Evolutionary conservation across 176 grass and related monocot genomes (phyloP).

Genomic region (bread wheat (Triticum aestivum)): DNA sequence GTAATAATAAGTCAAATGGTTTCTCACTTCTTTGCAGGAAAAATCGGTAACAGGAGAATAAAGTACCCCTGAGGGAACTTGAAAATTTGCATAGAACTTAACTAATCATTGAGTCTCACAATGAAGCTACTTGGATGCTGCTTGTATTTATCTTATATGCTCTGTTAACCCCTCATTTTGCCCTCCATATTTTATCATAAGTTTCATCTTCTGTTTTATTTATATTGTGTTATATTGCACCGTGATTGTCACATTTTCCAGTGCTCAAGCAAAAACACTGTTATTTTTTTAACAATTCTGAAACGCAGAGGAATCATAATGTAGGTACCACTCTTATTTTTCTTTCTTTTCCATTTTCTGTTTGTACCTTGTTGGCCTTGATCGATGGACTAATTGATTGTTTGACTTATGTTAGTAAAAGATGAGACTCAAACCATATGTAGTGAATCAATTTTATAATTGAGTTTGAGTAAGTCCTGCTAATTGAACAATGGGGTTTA

Average conservation of each 20-base stretch:
- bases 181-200: neutral
- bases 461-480: neutral
- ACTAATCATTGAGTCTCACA: neutral
- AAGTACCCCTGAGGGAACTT: too few species aligned
- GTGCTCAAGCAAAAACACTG: too few species aligned
- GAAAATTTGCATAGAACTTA: neutral
- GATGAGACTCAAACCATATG: neutral
- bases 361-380: neutral
- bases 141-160: neutral
- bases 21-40: too few species aligned
- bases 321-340: slow-evolving; percentile 54
- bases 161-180: neutral
- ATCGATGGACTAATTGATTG: neutral
- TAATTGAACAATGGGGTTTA: neutral
- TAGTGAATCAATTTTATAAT: neutral
- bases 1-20: too few species aligned
- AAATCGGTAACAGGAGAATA: too few species aligned
- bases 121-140: neutral
- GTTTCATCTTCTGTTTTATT: neutral
- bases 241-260: neutral
- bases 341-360: neutral
- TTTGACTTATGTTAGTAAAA: neutral
- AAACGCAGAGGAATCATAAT: slow-evolving; percentile 79
- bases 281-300: slow-evolving; percentile 33
- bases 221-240: neutral